Base-by-base conservation (phyloP, 2,329 filamentous ascomycete genomes). In the Pezicula carpinea region DNA sequence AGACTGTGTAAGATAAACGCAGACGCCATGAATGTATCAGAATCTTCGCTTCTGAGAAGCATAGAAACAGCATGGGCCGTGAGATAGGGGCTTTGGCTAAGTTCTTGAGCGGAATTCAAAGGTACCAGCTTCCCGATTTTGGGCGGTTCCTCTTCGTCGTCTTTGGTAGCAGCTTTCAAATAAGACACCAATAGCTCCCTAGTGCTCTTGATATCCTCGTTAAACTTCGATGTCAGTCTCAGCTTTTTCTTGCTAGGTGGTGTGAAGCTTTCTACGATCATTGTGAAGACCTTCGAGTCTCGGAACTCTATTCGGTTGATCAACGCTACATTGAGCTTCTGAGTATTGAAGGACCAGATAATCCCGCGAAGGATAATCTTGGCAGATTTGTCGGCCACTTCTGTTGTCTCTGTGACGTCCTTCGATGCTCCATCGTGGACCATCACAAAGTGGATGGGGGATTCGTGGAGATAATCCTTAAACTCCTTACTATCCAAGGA, bases 381-480 rank as follows among this genome's bases (percentile, higher is more conserved):
- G n/a, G 43, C 49, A 31, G 22, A 35, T 19, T 44, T 49, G 19
- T 56, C 53, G 17, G 46, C 46, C n/a, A 50, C 50, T 15, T 48
- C 43, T 4, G 35, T 33, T 6, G 21, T 19, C n/a, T 39, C 39
- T 8, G 19, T 8, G 11, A 29, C 21, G 6, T 40, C 35, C 10
- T 48, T 44, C 8, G 41, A 46, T 39, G 65, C 57, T 15, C 82
- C 84, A 60, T 88, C 82, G 53, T 87, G 82, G 44, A 77, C 79
- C 69, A 90, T 76, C 44, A 89, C 66, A 54, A 89, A 87, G 58
- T 86, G 82, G 3, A 82, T 68, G 0, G 79, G 74, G 19, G 74
- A 72, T 1, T 61, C 58, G 2, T 67, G 53, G 2, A 87, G 66
- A 56, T 87, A 86, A 1, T 71, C 56, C 5, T 62, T 50, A 55